These are phyloP conservation scores for Emergomyces pasteurianus DNA, from an alignment of 2,329 filamentous ascomycete species.

Conservation along the genomic window DNA sequence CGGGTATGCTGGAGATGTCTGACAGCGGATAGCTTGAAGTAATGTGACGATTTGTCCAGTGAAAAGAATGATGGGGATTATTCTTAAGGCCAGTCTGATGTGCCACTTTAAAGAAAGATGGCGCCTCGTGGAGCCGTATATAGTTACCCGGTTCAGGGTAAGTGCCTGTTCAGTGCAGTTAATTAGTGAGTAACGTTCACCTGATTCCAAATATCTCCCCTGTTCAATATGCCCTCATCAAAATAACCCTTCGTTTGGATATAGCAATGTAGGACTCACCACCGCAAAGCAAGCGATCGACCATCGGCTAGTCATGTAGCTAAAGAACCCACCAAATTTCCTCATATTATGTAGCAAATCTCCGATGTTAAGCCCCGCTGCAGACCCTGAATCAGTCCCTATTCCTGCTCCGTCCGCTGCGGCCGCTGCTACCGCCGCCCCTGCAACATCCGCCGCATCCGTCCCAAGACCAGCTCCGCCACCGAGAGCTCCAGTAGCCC, in stretches of 20 bases:
- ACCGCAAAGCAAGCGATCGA: conserved; percentile 76
- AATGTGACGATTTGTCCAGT: conserved; percentile 55
- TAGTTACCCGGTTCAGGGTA: conserved; percentile 78
- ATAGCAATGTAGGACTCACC: conserved; percentile 29
- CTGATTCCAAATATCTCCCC: not conserved
- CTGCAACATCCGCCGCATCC: conserved; percentile 4
- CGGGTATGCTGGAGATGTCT: conserved; percentile 65
- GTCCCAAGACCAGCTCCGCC: not conserved
- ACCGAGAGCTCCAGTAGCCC: not conserved
- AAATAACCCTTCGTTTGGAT: not conserved
- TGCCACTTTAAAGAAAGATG: conserved; percentile 66
- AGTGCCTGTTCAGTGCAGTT: conserved; percentile 46
- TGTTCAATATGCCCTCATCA: not conserved
- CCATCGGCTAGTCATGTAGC: conserved; percentile 86
- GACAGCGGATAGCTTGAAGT: conserved; percentile 79
- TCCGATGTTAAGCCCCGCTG: conserved; percentile 26
- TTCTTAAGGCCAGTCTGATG: conserved; percentile 56
- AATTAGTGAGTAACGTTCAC: not conserved
- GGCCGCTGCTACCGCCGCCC: conserved; percentile 25
- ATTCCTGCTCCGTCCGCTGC: conserved; percentile 18
- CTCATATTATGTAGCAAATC: conserved; percentile 43
- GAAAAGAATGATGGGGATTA: conserved; percentile 59
- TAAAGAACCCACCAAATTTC: conserved; percentile 75
- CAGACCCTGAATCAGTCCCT: conserved; percentile 21
- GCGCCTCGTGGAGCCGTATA: conserved; percentile 81